Evolutionary conservation across 352 stramenopile species (phyloP).

Genomic region (Phytopythium boreale): DNA sequence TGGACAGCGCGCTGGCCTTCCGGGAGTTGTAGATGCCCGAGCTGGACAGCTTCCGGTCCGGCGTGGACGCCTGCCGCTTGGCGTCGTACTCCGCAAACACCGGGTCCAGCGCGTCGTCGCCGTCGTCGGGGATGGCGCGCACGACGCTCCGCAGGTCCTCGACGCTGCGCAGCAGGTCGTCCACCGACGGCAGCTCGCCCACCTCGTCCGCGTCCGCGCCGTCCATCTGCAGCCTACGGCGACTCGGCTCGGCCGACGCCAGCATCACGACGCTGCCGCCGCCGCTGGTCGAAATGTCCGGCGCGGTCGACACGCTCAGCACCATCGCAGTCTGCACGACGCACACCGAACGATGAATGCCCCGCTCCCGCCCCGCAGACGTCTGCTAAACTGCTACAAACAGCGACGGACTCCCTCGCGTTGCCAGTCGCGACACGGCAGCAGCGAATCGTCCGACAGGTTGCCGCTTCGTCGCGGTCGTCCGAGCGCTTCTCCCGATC

Average conservation of each 20-base stretch:
- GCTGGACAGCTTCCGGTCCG: slow-evolving; percentile 18
- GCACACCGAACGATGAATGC: too few relatives aligned
- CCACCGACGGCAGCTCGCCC: slow-evolving; percentile 39
- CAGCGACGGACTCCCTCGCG: too few relatives aligned
- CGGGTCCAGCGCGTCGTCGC: slow-evolving; percentile 15
- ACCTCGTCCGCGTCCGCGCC: slow-evolving; percentile 18
- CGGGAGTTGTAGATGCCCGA: slow-evolving; percentile 24
- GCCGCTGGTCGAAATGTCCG: not conserved
- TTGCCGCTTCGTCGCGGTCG: too few relatives aligned
- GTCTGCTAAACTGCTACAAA: too few relatives aligned
- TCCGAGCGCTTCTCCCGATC: too few relatives aligned
- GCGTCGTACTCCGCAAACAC: slow-evolving; percentile 28
- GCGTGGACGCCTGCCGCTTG: slow-evolving; percentile 17
- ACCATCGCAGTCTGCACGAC: not conserved
- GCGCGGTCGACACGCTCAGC: not conserved
- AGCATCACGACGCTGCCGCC: not conserved
- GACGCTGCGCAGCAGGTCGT: slow-evolving; percentile 56
- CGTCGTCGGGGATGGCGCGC: slow-evolving; percentile 32
- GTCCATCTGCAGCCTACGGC: slow-evolving; percentile 27
- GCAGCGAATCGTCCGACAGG: too few relatives aligned
- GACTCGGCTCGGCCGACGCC: slow-evolving; percentile 13
- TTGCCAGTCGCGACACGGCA: too few relatives aligned
- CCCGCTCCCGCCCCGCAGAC: too few relatives aligned
- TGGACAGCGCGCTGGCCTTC: slow-evolving; percentile 21
- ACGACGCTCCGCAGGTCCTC: slow-evolving; percentile 39